These are phyloP conservation scores for Pseudozyma thailandica DNA, from an alignment of 1,284 basidiomycete species.

Conservation along the genomic window DNA sequence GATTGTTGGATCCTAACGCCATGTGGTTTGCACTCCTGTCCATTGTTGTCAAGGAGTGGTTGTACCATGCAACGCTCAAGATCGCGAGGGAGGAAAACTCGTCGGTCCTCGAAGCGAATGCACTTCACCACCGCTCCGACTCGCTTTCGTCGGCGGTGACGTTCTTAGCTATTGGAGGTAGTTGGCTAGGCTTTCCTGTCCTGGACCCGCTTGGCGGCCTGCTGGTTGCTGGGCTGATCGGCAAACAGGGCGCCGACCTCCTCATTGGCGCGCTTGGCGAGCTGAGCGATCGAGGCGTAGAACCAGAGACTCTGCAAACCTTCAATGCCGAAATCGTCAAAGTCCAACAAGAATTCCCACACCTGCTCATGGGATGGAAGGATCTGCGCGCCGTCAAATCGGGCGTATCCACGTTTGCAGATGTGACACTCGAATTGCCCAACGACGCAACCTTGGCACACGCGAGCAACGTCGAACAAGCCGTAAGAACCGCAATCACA, in stretches of 20 bases:
- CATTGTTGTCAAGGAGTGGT: slow-evolving; percentile 88
- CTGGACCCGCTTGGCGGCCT: slow-evolving; percentile 94
- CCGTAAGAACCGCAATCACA: slow-evolving; percentile 38
- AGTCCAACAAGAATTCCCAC: slow-evolving; percentile 19
- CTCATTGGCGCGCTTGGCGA: slow-evolving; percentile 81
- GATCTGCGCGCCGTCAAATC: slow-evolving; percentile 57
- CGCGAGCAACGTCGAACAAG: slow-evolving; percentile 45
- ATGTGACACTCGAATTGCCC: slow-evolving; percentile 55
- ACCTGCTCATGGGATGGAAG: slow-evolving; percentile 52
- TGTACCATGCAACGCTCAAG: slow-evolving; percentile 74
- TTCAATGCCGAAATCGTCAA: slow-evolving; percentile 72
- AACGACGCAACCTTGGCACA: slow-evolving; percentile 36
- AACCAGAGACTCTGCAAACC: slow-evolving; percentile 72
- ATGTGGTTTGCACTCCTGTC: slow-evolving; percentile 91
- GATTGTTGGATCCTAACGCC: slow-evolving; percentile 87
- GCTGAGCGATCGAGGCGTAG: slow-evolving; percentile 84
- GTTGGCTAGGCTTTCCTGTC: slow-evolving; percentile 82
- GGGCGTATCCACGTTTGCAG: slow-evolving; percentile 60
- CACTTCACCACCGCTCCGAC: slow-evolving; percentile 89
- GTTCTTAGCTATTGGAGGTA: slow-evolving; percentile 72
- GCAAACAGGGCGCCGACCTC: slow-evolving; percentile 82
- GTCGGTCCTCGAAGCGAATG: slow-evolving; percentile 77
- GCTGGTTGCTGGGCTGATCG: slow-evolving; percentile 87
- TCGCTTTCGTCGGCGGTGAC: slow-evolving; percentile 57
- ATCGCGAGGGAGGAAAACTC: slow-evolving; percentile 90